Percentiles rank a stretch among this genome's conserved stretches.
phyloP scores from a whole-genome alignment of 805 yeast species.

The Deakozyma indianensis region DNA sequence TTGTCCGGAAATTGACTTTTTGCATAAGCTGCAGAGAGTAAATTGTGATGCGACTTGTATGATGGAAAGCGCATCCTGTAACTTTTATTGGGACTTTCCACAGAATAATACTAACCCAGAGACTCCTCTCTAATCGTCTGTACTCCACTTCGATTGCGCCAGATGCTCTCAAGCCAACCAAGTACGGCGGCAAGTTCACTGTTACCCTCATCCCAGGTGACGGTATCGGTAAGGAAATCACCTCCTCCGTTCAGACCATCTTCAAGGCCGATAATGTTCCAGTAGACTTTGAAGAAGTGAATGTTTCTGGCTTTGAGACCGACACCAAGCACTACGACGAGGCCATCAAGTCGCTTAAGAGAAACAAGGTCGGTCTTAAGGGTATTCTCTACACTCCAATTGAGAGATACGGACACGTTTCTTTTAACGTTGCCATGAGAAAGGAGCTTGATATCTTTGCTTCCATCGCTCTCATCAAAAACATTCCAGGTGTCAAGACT shows the following conservation, averaged over 20 bases:
- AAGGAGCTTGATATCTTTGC: constrained; percentile 94
- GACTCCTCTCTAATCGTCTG: constrained; percentile 6
- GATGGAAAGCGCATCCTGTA: too few species aligned
- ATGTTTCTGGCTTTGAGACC: constrained; percentile 49
- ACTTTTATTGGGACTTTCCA: constrained; percentile 7
- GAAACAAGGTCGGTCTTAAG: constrained; percentile 94
- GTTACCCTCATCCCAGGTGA: constrained; percentile 94
- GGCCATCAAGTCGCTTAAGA: constrained; percentile 81
- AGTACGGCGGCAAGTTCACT: constrained; percentile 87
- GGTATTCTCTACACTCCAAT: constrained; percentile 90
- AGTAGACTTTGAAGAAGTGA: constrained; percentile 70
- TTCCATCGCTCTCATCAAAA: constrained; percentile 83
- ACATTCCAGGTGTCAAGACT: constrained; percentile 86
- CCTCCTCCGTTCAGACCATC: constrained; percentile 83
- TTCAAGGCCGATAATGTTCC: constrained; percentile 82
- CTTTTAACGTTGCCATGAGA: constrained; percentile 91
- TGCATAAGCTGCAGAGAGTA: too few species aligned
- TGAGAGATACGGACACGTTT: constrained; percentile 61
- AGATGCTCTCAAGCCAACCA: constrained; percentile 62
- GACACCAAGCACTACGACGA: constrained; percentile 46
- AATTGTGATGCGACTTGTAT: too few species aligned
- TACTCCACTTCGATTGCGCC: constrained; percentile 41
- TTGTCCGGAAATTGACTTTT: too few species aligned
- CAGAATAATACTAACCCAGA: constrained; percentile 5
- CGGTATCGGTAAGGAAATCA: constrained; percentile 93